Evolutionary conservation across 1,284 basidiomycete genomes (phyloP).

Genomic region (Pulveroboletus sp.): DNA sequence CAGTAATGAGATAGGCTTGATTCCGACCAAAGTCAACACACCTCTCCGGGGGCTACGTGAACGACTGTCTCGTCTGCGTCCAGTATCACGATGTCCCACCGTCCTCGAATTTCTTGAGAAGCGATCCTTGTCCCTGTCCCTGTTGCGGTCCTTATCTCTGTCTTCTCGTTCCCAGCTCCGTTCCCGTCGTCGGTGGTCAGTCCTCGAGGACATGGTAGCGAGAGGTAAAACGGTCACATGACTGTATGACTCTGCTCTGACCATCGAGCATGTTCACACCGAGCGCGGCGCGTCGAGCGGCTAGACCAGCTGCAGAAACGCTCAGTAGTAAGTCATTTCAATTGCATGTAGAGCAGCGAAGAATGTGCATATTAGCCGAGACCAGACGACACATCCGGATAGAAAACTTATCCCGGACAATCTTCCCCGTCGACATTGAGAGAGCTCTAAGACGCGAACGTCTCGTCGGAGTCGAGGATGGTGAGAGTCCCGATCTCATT

Average conservation of each 20-base stretch:
- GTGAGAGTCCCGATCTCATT: conserved; percentile 38
- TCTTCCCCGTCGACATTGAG: conserved; percentile 56
- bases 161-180: conserved; percentile 68
- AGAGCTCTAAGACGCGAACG: conserved; percentile 49
- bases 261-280: conserved; percentile 22
- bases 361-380: conserved; percentile 18
- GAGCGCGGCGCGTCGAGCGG: conserved; percentile 20
- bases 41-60: conserved; percentile 67
- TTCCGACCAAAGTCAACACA: conserved; percentile 8
- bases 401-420: conserved; percentile 50
- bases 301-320: conserved; percentile 9
- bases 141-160: conserved; percentile 46
- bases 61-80: conserved; percentile 58
- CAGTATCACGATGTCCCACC: conserved; percentile 45
- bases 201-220: conserved; percentile 48
- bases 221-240: conserved; percentile 30
- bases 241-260: conserved; percentile 4
- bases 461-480: conserved; percentile 53
- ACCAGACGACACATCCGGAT: conserved; percentile 46
- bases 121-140: conserved; percentile 41
- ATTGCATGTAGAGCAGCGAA: conserved; percentile 4
- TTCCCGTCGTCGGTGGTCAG: conserved; percentile 61
- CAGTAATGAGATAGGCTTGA: neutral
- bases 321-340: conserved; percentile 21
- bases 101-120: conserved; percentile 38